Percentiles rank a stretch among this genome's conserved stretches.
Conservation (phyloP, 208 protist species). For the Acanthamoeba royreba region DNA sequence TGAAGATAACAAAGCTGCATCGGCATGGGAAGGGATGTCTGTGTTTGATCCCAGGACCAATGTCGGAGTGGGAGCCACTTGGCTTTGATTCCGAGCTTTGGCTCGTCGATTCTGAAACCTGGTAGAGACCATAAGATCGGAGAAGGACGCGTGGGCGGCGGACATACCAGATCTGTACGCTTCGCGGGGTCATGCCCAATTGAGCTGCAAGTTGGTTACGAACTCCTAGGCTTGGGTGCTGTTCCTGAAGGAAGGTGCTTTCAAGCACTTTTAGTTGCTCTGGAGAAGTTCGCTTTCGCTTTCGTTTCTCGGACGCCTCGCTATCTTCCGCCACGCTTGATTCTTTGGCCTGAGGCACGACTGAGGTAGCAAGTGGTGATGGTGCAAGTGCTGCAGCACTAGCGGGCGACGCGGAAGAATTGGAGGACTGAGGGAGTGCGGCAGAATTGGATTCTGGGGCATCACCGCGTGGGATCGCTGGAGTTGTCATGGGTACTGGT, state of each 20-base stretch:
- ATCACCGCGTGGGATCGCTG: too few relatives aligned
- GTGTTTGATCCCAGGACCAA: background rate
- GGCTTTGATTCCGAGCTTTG: constrained; percentile 10
- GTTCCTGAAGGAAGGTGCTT: background rate
- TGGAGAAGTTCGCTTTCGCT: background rate
- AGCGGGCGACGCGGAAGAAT: too few relatives aligned
- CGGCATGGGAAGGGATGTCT: background rate
- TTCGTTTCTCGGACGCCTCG: background rate
- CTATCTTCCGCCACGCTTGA: background rate
- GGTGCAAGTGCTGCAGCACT: too few relatives aligned
- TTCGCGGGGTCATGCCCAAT: constrained; percentile 7
- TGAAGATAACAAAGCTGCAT: background rate
- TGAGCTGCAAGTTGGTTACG: background rate
- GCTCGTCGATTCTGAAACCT: constrained; percentile 8
- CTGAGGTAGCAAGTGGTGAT: background rate
- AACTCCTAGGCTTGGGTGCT: background rate
- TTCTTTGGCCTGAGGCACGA: background rate
- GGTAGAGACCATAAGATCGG: background rate
- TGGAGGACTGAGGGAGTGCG: too few relatives aligned
- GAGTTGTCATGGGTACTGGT: too few relatives aligned
- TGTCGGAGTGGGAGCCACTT: background rate
- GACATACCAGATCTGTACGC: constrained; percentile 37
- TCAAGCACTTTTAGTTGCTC: constrained; percentile 24
- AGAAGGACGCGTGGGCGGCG: background rate
- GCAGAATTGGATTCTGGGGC: too few relatives aligned